These are phyloP conservation scores for Hypholoma fasciculare DNA, from an alignment of 768 basidiomycete species.

Conservation along the genomic window DNA sequence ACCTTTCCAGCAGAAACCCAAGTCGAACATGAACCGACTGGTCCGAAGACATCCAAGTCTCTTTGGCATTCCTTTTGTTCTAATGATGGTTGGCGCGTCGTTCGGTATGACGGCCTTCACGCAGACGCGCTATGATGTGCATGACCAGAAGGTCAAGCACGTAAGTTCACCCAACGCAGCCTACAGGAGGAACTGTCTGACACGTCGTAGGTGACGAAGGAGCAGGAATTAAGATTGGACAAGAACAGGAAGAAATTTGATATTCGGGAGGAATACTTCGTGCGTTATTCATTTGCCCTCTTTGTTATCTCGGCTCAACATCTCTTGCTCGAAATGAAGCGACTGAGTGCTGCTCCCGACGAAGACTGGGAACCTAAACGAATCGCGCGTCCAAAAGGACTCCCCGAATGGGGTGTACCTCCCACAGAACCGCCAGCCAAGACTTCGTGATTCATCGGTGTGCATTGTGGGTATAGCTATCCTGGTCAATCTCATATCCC, in stretches of 20 bases:
- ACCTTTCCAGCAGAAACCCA: not conserved
- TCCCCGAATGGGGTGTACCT: constrained; percentile 93
- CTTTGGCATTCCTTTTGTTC: constrained; percentile 87
- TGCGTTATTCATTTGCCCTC: constrained; percentile 43
- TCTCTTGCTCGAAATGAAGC: constrained; percentile 36
- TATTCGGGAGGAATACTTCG: constrained; percentile 94
- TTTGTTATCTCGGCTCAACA: too few species aligned
- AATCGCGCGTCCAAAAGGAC: constrained; percentile 78
- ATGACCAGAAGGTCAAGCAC: constrained; percentile 76
- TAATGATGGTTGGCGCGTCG: constrained; percentile 83
- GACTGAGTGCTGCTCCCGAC: constrained; percentile 59
- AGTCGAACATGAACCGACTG: constrained; percentile 38
- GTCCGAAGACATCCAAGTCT: constrained; percentile 64
- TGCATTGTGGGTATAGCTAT: too few species aligned
- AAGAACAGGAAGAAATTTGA: constrained; percentile 80
- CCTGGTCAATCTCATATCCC: too few species aligned
- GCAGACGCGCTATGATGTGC: constrained; percentile 88
- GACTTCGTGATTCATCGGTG: not conserved
- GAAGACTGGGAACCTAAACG: constrained; percentile 88
- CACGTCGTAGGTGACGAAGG: constrained; percentile 57
- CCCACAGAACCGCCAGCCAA: constrained; percentile 52
- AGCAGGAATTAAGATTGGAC: constrained; percentile 76
- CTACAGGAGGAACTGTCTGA: not conserved
- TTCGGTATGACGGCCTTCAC: constrained; percentile 84
- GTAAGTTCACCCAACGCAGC: constrained; percentile 32